Evolutionary conservation across 2,329 filamentous ascomycete genomes (phyloP), one percentile per base, ranked within the genome.

Genomic region (Talaromyces sp.): DNA sequence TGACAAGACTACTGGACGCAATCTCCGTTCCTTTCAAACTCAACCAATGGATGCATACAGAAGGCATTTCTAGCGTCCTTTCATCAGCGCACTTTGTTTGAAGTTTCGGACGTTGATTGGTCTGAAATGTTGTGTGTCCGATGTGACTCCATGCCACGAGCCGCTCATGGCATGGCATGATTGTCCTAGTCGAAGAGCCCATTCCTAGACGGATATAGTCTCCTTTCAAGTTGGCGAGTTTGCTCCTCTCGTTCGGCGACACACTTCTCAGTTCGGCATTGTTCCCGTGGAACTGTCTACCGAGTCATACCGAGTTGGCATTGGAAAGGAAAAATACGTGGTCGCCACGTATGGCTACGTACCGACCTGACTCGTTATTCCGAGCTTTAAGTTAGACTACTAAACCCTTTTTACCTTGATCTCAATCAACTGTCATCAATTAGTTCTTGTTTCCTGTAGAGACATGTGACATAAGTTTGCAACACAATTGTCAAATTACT

Each of bases 141-240:
- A 56, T 37, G 39, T 56, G n/a, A 56, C 61, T 57, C n/a, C 22
- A 56, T 62, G 25, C 50, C 50, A 56, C 39, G 50, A 63, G 61
- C 37, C 25, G 61, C 61, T 62, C 61, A 9, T 27, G 59, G 37
- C 56, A 59, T 50, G 15, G 33, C n/a, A 43, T 56, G 61, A 45
- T 35, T 62, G 11, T 27, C 41, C 37, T 56, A n/a, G n/a, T 37
- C 25, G 22, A 43, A 54, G 22, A 41, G 47, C 11, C 35, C 19
- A 54, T 39, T 33, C 37, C 47, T 22, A 49, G 58, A 22, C 15
- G 2, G 13, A 37, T 31, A 50, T 39, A 39, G 27, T 52, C 10
- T 43, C 17, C 41, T 19, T 33, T 10, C 25, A 15, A 22, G 6
- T 31, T 31, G 27, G 6, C 27, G 1, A 31, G 27, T 25, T 22